Base-by-base conservation (phyloP, 2,329 filamentous ascomycete genomes). In the Davidsoniella eucalypti region DNA sequence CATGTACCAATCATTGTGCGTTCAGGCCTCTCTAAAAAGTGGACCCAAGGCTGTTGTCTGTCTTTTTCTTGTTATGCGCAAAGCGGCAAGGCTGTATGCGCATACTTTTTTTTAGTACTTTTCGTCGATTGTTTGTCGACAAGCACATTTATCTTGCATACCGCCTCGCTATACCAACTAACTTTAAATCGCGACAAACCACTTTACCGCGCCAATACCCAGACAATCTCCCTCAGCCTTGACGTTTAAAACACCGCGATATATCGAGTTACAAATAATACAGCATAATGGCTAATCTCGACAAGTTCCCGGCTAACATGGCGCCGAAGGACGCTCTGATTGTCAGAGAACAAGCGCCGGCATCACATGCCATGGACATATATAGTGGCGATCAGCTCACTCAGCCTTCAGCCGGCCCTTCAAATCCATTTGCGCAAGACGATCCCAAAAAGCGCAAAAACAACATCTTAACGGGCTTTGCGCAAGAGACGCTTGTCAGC, bases 401-500 rank as follows among this genome's bases (percentile, higher is more conserved):
- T 44, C 74, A 78, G 52, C 76, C 82, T 1, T 67, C 69, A 7
- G 65, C 80, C 53, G 85, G 85, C 0, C 85, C 85, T 36, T 66
- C 72, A 21, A 90, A 90, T 60, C 85, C 85, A 1, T 90, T 85
- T 64, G 80, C 78, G 61, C 72, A 78, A 25, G 64, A 71, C 17
- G 75, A 68, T 45, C 62, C 79, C 53, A 90, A 88, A 65, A 78
- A 84, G 54, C 54, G 54, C 10, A 90, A 88, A 61, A 90, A 87
- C 55, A 54, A 51, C 16, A 73, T 88, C 1, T 72, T 85, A 9
- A 95, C 92, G 0, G 92, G 92, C 9, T 82, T 77, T 58, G 92
- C 92, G 2, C 76, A 92, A 57, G 90, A 98, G 65, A 87, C 84
- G 0, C 84, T 78, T 57, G 78, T 98, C 56, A 94, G 86, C 63